Evolutionary conservation across 805 yeast genomes (phyloP).

Genomic region (Phaffomyces antillensis): DNA sequence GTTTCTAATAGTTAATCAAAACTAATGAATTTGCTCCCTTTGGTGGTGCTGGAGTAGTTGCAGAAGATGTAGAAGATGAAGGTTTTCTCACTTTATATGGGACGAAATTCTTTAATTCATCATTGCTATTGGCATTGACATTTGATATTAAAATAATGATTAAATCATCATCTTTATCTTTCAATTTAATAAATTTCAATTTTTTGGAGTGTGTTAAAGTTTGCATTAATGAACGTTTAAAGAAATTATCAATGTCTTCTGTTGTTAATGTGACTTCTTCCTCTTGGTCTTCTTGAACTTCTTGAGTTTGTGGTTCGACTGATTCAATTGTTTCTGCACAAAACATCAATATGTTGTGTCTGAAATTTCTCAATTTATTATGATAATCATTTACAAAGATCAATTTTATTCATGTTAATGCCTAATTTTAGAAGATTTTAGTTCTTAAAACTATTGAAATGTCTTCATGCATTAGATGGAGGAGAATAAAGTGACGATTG

Average conservation of each 20-base stretch:
- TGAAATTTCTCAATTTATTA: constrained; percentile 22
- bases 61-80: constrained; percentile 17
- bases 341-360: constrained; percentile 14
- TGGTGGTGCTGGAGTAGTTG: not conserved
- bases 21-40: constrained; percentile 23
- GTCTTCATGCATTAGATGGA: not conserved
- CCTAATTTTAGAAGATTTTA: constrained; percentile 16
- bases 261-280: constrained; percentile 30
- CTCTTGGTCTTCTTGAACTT: constrained; percentile 6
- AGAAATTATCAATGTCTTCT: constrained; percentile 70
- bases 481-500: not conserved
- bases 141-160: constrained; percentile 46
- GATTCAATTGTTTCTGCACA: constrained; percentile 2
- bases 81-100: constrained; percentile 40
- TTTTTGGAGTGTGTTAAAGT: constrained; percentile 58
- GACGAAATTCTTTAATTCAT: constrained; percentile 49
- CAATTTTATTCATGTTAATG: constrained; percentile 14
- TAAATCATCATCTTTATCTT: constrained; percentile 83
- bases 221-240: constrained; percentile 63
- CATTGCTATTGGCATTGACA: constrained; percentile 36
- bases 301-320: constrained; percentile 4
- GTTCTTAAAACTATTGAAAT: not conserved
- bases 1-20: constrained; percentile 52
- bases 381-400: constrained; percentile 18
- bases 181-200: constrained; percentile 53